phyloP scores from a whole-genome alignment of 2,329 filamentous ascomycete genomes.

The Penicillium sp. region DNA sequence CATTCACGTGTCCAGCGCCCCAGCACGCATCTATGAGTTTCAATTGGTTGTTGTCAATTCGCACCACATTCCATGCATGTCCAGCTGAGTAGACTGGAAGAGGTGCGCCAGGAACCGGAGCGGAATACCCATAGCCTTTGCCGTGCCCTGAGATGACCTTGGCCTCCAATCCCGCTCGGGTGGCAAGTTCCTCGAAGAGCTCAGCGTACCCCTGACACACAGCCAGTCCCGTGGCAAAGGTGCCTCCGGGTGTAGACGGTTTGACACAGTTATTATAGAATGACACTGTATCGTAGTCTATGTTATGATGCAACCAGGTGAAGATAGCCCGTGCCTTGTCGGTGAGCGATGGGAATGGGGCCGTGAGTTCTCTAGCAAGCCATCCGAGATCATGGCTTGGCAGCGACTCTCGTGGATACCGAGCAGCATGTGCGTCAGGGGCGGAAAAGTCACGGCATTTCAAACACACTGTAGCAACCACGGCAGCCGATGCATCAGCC shows the following conservation, averaged over 20 bases:
- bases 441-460: conserved; percentile 86
- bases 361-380: conserved; percentile 77
- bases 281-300: conserved; percentile 78
- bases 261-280: conserved; percentile 77
- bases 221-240: conserved; percentile 76
- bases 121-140: conserved; percentile 78
- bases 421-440: conserved; percentile 77
- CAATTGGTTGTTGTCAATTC: conserved; percentile 85
- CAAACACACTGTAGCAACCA: conserved; percentile 62
- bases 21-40: conserved; percentile 92
- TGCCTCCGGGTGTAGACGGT: conserved; percentile 71
- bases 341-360: conserved; percentile 77
- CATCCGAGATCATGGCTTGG: conserved; percentile 72
- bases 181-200: conserved; percentile 78
- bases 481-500: conserved; percentile 24
- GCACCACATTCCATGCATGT: conserved; percentile 94
- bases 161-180: conserved; percentile 78
- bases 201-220: conserved; percentile 93
- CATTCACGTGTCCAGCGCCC: conserved; percentile 77
- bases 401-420: conserved; percentile 73
- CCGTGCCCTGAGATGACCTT: conserved; percentile 78
- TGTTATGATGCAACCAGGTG: conserved; percentile 93
- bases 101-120: conserved; percentile 66
- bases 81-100: conserved; percentile 66
- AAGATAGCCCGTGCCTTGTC: conserved; percentile 95